Conservation (phyloP, 2,329 filamentous ascomycete genomes). For the Fragosphaeria purpurea region DNA sequence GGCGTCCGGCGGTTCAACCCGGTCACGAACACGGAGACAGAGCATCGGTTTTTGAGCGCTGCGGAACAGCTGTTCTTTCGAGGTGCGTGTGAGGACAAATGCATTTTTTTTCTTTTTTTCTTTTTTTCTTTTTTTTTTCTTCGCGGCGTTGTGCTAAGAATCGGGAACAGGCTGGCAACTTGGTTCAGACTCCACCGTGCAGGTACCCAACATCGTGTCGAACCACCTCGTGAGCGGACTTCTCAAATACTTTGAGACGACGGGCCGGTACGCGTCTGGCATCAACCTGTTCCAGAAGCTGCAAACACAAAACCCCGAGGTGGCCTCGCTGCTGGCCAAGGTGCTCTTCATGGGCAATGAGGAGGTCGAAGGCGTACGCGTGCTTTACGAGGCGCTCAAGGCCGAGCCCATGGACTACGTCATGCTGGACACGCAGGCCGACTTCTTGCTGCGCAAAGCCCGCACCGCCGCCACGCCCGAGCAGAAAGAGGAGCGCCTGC, state of each 20-base stretch:
- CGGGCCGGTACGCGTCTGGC: slow-evolving; percentile 84
- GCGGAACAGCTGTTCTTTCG: slow-evolving; percentile 93
- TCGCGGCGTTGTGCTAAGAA: no score
- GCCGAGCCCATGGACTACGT: slow-evolving; percentile 97
- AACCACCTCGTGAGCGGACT: slow-evolving; percentile 94
- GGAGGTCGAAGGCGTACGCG: slow-evolving; percentile 86
- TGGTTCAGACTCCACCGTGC: slow-evolving; percentile 91
- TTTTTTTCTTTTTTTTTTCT: no score
- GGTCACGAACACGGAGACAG: slow-evolving; percentile 94
- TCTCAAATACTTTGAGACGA: slow-evolving; percentile 89
- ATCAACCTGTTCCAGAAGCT: slow-evolving; percentile 98
- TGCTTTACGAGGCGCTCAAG: slow-evolving; percentile 79
- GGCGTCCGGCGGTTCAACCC: slow-evolving; percentile 97
- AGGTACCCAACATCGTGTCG: slow-evolving; percentile 92
- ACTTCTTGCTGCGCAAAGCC: slow-evolving; percentile 83
- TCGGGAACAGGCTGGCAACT: slow-evolving; percentile 68
- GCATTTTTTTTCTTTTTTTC: no score
- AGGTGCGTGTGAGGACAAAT: slow-evolving; percentile 39
- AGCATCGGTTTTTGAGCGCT: slow-evolving; percentile 90
- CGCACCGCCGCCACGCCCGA: slow-evolving; percentile 42
- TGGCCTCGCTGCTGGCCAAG: slow-evolving; percentile 82
- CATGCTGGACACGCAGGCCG: slow-evolving; percentile 86
- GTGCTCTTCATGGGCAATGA: slow-evolving; percentile 93
- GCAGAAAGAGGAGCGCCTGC: slow-evolving; percentile 56
- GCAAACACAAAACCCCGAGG: slow-evolving; percentile 79